A percentile compares a stretch with the other conserved stretches of the same genome.
phyloP scores from a whole-genome alignment of 208 protist species.

The Zelonia costaricensis region DNA sequence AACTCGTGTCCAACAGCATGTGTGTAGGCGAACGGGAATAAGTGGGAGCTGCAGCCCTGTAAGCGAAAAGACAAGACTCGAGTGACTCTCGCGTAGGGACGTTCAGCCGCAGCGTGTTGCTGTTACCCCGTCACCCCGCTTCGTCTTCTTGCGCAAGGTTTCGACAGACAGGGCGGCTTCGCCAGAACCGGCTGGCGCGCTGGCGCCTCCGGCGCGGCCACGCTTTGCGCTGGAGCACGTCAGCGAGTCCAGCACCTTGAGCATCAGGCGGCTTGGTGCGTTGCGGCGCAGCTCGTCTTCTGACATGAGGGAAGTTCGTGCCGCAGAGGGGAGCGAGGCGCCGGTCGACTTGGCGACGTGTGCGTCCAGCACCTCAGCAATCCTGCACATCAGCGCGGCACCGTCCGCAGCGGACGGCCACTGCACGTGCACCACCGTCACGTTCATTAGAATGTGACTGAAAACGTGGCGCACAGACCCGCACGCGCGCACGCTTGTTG shows the following conservation, averaged over 20 bases:
- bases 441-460: slow-evolving; percentile 84
- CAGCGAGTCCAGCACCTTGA: slow-evolving; percentile 55
- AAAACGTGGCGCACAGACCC: slow-evolving; percentile 77
- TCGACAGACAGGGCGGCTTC: too few species aligned
- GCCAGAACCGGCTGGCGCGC: background rate
- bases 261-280: slow-evolving; percentile 60
- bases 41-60: too few species aligned
- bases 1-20: too few species aligned
- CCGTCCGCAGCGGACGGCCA: slow-evolving; percentile 25
- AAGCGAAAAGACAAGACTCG: too few species aligned
- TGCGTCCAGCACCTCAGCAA: slow-evolving; percentile 17
- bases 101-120: too few species aligned
- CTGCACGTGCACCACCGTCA: slow-evolving; percentile 55
- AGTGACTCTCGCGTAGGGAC: too few species aligned
- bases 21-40: too few species aligned
- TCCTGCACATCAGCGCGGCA: slow-evolving; percentile 8
- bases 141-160: too few species aligned
- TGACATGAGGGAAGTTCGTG: slow-evolving; percentile 52
- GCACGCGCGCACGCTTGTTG: slow-evolving; percentile 1
- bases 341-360: background rate
- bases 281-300: slow-evolving; percentile 38
- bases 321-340: background rate
- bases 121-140: too few species aligned
- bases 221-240: background rate
- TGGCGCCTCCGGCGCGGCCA: background rate